Conservation (phyloP, 2,329 filamentous ascomycete genomes). For the Ophiostoma montium region DNA sequence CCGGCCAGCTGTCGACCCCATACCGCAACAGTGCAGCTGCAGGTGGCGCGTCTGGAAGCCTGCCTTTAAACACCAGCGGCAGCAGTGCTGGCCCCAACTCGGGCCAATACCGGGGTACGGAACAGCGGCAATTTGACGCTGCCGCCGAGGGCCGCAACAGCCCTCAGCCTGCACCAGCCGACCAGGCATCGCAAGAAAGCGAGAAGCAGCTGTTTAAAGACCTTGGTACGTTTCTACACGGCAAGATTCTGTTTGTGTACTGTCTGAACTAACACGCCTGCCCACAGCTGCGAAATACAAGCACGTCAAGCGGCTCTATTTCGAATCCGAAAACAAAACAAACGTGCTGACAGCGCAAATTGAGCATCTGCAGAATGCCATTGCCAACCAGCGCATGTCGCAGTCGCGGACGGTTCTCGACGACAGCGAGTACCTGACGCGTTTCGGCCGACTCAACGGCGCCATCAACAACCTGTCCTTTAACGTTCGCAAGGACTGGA, state of each 20-base stretch:
- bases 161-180: conserved; percentile 35
- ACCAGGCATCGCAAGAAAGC: conserved; percentile 27
- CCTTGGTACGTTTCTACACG: conserved; percentile 29
- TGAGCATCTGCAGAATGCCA: conserved; percentile 90
- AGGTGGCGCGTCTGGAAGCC: conserved; percentile 17
- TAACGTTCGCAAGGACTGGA: conserved; percentile 93
- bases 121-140: conserved; percentile 30
- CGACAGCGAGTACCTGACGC: conserved; percentile 81
- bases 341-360: conserved; percentile 78
- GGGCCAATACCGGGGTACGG: conserved; percentile 19
- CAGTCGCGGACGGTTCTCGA: conserved; percentile 89
- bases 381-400: conserved; percentile 89
- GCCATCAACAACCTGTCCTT: conserved; percentile 91
- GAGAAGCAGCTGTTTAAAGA: conserved; percentile 47
- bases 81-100: conserved; percentile 22
- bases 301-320: conserved; percentile 95
- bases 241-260: background rate
- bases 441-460: conserved; percentile 83
- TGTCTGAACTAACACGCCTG: background rate
- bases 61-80: conserved; percentile 22
- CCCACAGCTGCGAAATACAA: conserved; percentile 66
- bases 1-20: conserved; percentile 25
- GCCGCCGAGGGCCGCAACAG: conserved; percentile 39
- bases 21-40: conserved; percentile 26
- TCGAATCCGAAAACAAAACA: conserved; percentile 86